phyloP scores from a whole-genome alignment of 1,139 yeast genomes.

The Magnusiomyces sp. region DNA sequence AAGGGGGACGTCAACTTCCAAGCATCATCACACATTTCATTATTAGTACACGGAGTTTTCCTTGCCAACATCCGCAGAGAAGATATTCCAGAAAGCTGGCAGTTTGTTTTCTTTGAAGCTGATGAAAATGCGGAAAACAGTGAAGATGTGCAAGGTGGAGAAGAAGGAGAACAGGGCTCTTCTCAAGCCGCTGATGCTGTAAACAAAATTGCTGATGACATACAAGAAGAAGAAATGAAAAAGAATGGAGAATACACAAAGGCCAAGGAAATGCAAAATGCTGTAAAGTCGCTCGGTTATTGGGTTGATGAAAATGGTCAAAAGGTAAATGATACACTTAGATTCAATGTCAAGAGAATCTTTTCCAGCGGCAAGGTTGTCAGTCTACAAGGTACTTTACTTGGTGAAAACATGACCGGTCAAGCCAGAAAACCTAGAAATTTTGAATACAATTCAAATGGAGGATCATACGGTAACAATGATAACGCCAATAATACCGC shows the following conservation, averaged over 20 bases:
- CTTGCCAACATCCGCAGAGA: conserved; percentile 86
- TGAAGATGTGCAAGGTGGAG: conserved; percentile 25
- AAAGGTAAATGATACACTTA: conserved; percentile 71
- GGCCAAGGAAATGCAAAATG: conserved; percentile 4
- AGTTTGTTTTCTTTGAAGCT: conserved; percentile 67
- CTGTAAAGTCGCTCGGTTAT: conserved; percentile 58
- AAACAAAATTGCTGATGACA: conserved; percentile 9
- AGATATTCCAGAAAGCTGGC: conserved; percentile 77
- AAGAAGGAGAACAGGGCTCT: conserved; percentile 21
- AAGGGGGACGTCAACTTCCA: conserved; percentile 89
- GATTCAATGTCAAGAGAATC: conserved; percentile 62
- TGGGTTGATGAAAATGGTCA: conserved; percentile 75
- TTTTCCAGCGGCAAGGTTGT: conserved; percentile 75
- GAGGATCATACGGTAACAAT: neutral
- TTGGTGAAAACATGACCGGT: too few species aligned
- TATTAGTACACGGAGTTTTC: conserved; percentile 84
- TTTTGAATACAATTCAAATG: conserved; percentile 6
- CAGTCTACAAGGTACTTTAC: conserved; percentile 58
- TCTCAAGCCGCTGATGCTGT: conserved; percentile 17
- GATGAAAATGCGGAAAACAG: conserved; percentile 39
- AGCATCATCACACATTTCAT: conserved; percentile 90
- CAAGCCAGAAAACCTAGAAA: conserved; percentile 6
- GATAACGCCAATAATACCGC: neutral
- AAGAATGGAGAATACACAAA: neutral
- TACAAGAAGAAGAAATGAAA: conserved; percentile 16